phyloP scores from a whole-genome alignment of 345 rosid species.

The Rhodomyrtus tomentosa region DNA sequence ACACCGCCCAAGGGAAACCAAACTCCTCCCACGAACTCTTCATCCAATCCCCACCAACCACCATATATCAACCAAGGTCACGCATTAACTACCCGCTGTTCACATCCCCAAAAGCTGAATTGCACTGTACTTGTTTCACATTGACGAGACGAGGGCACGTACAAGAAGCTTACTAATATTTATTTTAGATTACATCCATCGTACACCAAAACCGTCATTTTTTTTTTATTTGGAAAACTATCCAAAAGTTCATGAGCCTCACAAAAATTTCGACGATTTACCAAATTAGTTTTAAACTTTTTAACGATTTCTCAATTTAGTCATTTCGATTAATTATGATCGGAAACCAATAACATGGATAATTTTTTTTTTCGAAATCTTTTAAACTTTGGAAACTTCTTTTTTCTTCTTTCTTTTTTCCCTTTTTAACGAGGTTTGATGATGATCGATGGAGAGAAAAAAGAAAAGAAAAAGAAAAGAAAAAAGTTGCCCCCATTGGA shows the following conservation, averaged over 20 bases:
- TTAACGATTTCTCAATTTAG: background rate
- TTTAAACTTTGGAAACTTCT: too few relatives aligned
- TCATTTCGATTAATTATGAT: background rate
- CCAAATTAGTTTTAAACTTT: background rate
- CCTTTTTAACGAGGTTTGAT: too few relatives aligned
- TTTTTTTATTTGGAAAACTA: background rate
- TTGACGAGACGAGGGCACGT: background rate
- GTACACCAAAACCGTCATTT: background rate
- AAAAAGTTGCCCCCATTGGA: too few relatives aligned
- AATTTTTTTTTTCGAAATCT: too few relatives aligned
- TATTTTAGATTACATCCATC: background rate
- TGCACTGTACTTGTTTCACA: background rate
- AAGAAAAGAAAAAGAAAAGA: too few relatives aligned
- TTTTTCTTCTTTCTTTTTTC: background rate
- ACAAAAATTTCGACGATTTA: background rate
- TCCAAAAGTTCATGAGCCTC: background rate
- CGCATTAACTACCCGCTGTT: background rate
- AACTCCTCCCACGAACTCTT: background rate
- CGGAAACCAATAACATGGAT: fast-evolving
- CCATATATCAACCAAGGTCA: background rate
- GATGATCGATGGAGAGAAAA: too few relatives aligned
- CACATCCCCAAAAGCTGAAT: background rate
- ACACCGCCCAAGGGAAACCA: background rate
- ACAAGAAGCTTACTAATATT: background rate
- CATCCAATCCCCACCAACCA: background rate